These are phyloP conservation scores for Paraglomus occultum DNA, from an alignment of 192 early-diverging fungal genomes.

Conservation along the genomic window DNA sequence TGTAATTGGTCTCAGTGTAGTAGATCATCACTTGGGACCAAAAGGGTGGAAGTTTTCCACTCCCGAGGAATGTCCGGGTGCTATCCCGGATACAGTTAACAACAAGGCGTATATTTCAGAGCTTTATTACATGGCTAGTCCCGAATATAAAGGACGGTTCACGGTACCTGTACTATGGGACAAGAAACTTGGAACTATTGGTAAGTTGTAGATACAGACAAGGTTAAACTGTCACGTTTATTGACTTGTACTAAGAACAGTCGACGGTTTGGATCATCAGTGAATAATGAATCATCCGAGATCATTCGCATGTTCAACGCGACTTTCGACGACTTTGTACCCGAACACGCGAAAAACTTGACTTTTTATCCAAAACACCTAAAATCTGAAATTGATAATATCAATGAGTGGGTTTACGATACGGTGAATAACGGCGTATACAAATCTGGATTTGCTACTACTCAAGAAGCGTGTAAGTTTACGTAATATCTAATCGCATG, in stretches of 20 bases:
- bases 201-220: slow-evolving; percentile 30
- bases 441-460: slow-evolving; percentile 88
- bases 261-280: slow-evolving; percentile 29
- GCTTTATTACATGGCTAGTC: slow-evolving; percentile 88
- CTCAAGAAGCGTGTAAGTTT: slow-evolving; percentile 70
- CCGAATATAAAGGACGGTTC: slow-evolving; percentile 68
- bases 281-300: slow-evolving; percentile 96
- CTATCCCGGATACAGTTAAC: slow-evolving; percentile 74
- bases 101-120: slow-evolving; percentile 76
- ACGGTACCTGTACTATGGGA: slow-evolving; percentile 99
- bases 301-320: slow-evolving; percentile 95
- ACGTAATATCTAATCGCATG: not conserved
- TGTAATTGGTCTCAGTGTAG: slow-evolving; percentile 81
- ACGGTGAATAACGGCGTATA: slow-evolving; percentile 96
- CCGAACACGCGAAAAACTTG: slow-evolving; percentile 54
- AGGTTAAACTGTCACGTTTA: not conserved
- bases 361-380: slow-evolving; percentile 83
- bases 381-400: slow-evolving; percentile 72
- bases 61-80: slow-evolving; percentile 70
- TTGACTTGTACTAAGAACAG: not conserved
- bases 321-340: slow-evolving; percentile 75
- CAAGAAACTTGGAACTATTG: slow-evolving; percentile 86
- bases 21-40: slow-evolving; percentile 75
- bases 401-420: slow-evolving; percentile 93
- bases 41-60: slow-evolving; percentile 82